Evolutionary conservation across 352 stramenopile genomes (phyloP), one percentile per base, ranked within the genome.

Genomic region (Globisporangium abappressorium): DNA sequence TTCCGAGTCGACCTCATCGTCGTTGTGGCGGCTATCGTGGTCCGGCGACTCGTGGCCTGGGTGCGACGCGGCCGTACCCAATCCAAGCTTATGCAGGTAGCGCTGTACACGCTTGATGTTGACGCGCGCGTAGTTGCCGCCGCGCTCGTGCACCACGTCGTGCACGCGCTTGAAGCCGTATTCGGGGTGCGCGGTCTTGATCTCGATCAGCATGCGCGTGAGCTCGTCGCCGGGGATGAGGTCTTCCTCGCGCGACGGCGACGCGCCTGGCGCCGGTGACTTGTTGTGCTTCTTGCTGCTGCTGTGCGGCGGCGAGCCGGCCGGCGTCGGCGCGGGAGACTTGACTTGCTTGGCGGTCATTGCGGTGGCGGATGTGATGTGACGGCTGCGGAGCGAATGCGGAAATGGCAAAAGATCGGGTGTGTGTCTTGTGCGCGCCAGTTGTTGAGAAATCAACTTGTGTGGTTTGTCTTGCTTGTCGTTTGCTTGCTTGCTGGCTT

Each of bases 1-100:
- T 30, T 93, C 88, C 51, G 75, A 77, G 57, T 89, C 76, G 57
- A 94, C 84, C 1, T 20, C 62, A 5, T 70, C 70, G 46, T 74
- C 65, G 58, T 78, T 71, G 55, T 18, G 18, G 46, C 26, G 18
- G 6, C 46, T 54, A 6, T 18, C 18, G 24, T 71, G 66, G 30
- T 68, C 69, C 18, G 76, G 72, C 30, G 76, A 78, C 36, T 71
- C 59, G 51, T 70, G 65, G 46, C 51, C 57, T 1, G 64, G 57
- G 47, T 70, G 43, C 8, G 24, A 33, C 22, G 56, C 33, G 28
- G 65, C 57, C 36, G 64, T 70, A 33, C 33, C 57, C 14, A 70
- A 43, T 1, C 66, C 66, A 41, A 81, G 65, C 43, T 75, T 77
- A 36, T 79, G 70, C 26, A 81, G 43, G 58, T 79, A 79, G 22